Conservation (phyloP, 371 early-diverging fungal species). For the Mortierella sp. region DNA sequence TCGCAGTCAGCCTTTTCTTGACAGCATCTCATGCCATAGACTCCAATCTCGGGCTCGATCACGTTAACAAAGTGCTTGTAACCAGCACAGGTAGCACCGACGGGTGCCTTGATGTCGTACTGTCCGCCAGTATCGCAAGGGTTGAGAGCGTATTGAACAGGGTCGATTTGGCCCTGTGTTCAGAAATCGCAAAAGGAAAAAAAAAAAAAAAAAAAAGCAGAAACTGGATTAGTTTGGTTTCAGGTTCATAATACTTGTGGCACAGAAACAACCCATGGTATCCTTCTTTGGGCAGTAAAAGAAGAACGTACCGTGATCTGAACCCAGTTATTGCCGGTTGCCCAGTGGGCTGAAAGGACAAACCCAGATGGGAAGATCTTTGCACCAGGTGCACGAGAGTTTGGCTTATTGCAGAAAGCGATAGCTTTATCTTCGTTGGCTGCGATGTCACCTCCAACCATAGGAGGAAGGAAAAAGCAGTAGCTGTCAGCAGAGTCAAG, state of each 20-base stretch:
- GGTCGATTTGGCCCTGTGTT: constrained; percentile 63
- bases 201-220: not conserved
- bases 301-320: constrained; percentile 60
- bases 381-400: constrained; percentile 58
- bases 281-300: too few species aligned
- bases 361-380: constrained; percentile 66
- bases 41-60: constrained; percentile 61
- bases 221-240: not conserved
- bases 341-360: constrained; percentile 64
- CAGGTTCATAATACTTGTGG: not conserved
- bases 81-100: constrained; percentile 58
- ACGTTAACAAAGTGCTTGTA: constrained; percentile 63
- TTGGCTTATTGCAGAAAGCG: constrained; percentile 65
- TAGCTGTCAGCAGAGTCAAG: constrained; percentile 45
- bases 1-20: constrained; percentile 49
- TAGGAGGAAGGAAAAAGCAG: constrained; percentile 72
- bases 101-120: constrained; percentile 46
- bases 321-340: constrained; percentile 57
- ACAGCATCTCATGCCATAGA: constrained; percentile 66
- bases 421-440: constrained; percentile 65
- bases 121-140: constrained; percentile 62
- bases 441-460: constrained; percentile 67
- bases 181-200: not conserved
- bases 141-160: constrained; percentile 59
- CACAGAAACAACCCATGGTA: not conserved